Evolutionary conservation across 768 basidiomycete genomes (phyloP), one percentile per base, ranked within the genome.

Genomic region (Termitomyces titanicus): DNA sequence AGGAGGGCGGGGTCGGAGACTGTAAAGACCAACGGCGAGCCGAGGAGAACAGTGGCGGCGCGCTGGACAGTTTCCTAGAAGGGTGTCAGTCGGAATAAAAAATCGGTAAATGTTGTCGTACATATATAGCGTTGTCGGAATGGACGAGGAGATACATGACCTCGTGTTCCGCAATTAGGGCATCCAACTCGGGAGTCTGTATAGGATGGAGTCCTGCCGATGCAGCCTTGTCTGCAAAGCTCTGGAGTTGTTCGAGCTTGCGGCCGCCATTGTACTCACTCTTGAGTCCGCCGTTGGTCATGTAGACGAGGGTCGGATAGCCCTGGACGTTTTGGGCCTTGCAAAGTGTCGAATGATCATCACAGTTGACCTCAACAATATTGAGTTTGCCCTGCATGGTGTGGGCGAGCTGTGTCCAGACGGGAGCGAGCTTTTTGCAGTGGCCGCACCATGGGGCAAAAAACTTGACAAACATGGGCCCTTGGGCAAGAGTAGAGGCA

Each of bases 391-490:
- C 74, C 61, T 87, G 80, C 79, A 95, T 84, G 20, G 74, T 72
- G 47, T 72, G 69, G 0, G 91, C 95, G 3, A 99, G 80, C 47
- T 88, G 76, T 1, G 73, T 74, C 92, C 94, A 98, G 0, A 75
- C 79, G 49, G 86, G 94, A 0, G 92, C 91, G 1, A 98, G 79
- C 66, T 92, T 92, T 74, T 97, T 95, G 80, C 96, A 99, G 71
- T 98, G 95, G 4, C 91, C 91, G 67, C 95, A 98, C 92, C 95
- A 98, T 0, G 95, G 95, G 0, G 94, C 96, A 67, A 81, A 98
- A 75, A 91, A 98, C 61, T 78, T 72, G 66, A 77, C 72, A 72
- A 89, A 74, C 39, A 79, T 68, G 48, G 81, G 69, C 45, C 77
- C 75, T 55, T 73, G 59, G 1, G 67, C 61, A 9, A 81, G 67